Percentiles rank a stretch among this genome's conserved stretches.
These are phyloP conservation scores for cucumber (Cucumis sativus) DNA, from an alignment of 306 rosid genomes.

Conservation along the genomic window DNA sequence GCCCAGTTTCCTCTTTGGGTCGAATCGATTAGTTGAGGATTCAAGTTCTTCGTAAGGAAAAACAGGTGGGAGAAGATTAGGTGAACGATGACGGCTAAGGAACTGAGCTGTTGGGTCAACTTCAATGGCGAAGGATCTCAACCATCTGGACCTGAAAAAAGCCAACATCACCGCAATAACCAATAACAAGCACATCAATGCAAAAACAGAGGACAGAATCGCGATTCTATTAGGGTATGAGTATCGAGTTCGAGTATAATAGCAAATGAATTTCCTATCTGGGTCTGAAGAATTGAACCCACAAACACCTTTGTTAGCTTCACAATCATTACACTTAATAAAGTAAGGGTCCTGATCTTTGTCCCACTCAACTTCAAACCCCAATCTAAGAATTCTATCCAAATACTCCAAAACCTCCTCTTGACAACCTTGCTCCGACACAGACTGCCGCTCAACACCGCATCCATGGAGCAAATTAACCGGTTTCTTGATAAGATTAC, in stretches of 20 bases:
- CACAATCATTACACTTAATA: slow-evolving; percentile 38
- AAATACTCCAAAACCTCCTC: slow-evolving; percentile 49
- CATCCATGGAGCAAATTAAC: slow-evolving; percentile 33
- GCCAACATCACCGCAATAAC: slow-evolving; percentile 11
- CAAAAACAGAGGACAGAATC: slow-evolving; percentile 22
- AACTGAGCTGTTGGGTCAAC: slow-evolving; percentile 64
- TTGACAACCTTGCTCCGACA: slow-evolving; percentile 37
- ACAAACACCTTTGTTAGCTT: slow-evolving; percentile 33
- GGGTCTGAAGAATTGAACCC: slow-evolving; percentile 68
- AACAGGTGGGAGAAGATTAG: slow-evolving; percentile 66
- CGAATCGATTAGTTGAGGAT: slow-evolving; percentile 57
- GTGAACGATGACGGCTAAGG: slow-evolving; percentile 62
- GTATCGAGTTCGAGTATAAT: slow-evolving; percentile 15
- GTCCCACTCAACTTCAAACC: slow-evolving; percentile 74
- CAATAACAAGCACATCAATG: slow-evolving; percentile 28
- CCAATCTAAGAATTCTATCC: slow-evolving; percentile 22
- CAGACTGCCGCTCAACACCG: slow-evolving; percentile 27
- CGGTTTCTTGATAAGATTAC: slow-evolving; percentile 58
- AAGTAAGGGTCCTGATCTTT: slow-evolving; percentile 49
- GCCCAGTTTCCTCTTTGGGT: slow-evolving; percentile 75
- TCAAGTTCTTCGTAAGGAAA: slow-evolving; percentile 73
- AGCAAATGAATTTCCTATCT: slow-evolving; percentile 38
- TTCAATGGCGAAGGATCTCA: slow-evolving; percentile 19
- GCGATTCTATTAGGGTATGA: slow-evolving; percentile 25
- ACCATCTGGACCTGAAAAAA: slow-evolving; percentile 27